Conservation (phyloP, 148 eudicot species). For the Hydrangea macrophylla region DNA sequence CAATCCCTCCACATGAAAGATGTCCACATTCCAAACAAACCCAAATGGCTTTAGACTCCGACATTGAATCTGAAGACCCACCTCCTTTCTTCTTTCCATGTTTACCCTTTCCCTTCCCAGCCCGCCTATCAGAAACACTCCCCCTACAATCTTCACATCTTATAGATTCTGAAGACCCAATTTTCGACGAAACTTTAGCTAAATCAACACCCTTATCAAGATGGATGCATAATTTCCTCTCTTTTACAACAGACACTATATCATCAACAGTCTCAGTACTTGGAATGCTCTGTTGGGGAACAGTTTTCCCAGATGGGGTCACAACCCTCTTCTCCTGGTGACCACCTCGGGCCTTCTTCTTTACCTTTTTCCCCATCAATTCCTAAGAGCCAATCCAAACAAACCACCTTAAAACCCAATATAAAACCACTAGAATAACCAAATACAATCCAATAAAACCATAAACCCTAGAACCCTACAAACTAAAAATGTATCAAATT, state of each 20-base stretch:
- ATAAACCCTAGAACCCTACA: neutral
- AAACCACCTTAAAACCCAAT: too few species aligned
- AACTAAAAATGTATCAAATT: neutral
- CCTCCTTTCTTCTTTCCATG: constrained; percentile 65
- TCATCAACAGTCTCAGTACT: constrained; percentile 26
- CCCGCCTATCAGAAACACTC: constrained; percentile 45
- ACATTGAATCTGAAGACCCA: constrained; percentile 30
- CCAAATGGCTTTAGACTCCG: constrained; percentile 71
- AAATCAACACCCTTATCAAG: constrained; percentile 62
- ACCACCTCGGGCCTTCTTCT: constrained; percentile 45
- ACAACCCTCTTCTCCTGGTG: constrained; percentile 50
- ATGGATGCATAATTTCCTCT: constrained; percentile 61
- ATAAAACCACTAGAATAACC: too few species aligned
- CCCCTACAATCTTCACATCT: constrained; percentile 83
- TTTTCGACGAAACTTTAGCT: constrained; percentile 43
- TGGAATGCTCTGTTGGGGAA: constrained; percentile 17
- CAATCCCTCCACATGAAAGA: constrained; percentile 84
- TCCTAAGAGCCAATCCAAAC: constrained; percentile 33
- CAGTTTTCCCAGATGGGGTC: constrained; percentile 27
- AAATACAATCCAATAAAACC: neutral
- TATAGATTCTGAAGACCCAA: constrained; percentile 42
- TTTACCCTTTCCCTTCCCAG: constrained; percentile 60
- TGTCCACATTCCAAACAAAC: constrained; percentile 87
- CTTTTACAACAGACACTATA: constrained; percentile 36
- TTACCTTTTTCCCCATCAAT: constrained; percentile 68